Evolutionary conservation across 768 basidiomycete genomes (phyloP).

Genomic region (Boletus sensibilis): DNA sequence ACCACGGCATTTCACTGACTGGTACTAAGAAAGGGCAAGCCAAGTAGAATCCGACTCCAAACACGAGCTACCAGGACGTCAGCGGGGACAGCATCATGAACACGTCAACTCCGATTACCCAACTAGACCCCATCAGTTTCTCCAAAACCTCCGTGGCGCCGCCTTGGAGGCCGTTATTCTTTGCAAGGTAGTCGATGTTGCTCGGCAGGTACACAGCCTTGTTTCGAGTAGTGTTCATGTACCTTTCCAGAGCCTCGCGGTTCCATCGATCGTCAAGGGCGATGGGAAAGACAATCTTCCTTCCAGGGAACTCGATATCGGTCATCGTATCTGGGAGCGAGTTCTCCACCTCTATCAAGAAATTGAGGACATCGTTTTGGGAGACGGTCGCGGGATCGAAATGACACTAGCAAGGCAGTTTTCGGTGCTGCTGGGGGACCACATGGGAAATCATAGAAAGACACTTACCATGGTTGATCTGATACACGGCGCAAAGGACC

Average conservation of each 20-base stretch:
- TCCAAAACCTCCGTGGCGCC: conserved; percentile 43
- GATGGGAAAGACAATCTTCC: conserved; percentile 60
- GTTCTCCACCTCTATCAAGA: conserved; percentile 39
- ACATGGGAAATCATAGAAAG: background rate
- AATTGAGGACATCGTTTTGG: conserved; percentile 43
- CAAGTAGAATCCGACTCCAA: conserved; percentile 64
- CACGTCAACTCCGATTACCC: conserved; percentile 35
- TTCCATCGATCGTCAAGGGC: conserved; percentile 60
- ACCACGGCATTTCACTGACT: conserved; percentile 32
- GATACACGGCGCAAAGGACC: conserved; percentile 50
- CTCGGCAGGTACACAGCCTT: conserved; percentile 66
- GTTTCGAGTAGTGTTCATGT: conserved; percentile 53
- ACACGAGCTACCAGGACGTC: conserved; percentile 46
- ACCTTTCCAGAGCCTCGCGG: conserved; percentile 52
- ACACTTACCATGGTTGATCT: conserved; percentile 54
- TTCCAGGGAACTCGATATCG: conserved; percentile 46
- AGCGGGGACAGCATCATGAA: background rate
- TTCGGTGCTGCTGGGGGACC: background rate
- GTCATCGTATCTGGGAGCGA: conserved; percentile 41
- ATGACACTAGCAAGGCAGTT: conserved; percentile 38
- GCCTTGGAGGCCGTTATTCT: conserved; percentile 54
- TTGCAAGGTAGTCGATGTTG: conserved; percentile 65
- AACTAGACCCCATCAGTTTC: conserved; percentile 48
- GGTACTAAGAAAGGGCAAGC: conserved; percentile 64
- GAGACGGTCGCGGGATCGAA: conserved; percentile 45